These are phyloP conservation scores for Solanum sejunctum DNA, from an alignment of 257 asterid species.

Conservation along the genomic window DNA sequence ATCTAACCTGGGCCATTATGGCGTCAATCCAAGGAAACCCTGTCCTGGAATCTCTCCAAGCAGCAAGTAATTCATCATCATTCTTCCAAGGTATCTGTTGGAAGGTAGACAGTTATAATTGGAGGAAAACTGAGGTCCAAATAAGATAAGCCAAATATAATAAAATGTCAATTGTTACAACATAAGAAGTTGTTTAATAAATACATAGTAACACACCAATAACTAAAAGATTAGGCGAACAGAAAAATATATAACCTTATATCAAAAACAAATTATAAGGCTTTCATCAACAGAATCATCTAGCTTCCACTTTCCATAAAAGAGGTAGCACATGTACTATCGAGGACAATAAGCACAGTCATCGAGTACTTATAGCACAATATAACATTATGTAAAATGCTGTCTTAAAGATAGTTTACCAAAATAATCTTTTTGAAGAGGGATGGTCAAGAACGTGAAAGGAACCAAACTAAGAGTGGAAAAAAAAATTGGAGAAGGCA, in stretches of 20 bases:
- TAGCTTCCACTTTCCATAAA: background rate
- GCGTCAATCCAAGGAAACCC: conserved; percentile 99
- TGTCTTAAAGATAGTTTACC: background rate
- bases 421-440: background rate
- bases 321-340: background rate
- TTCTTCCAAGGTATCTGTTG: conserved; percentile 84
- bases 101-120: background rate
- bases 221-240: background rate
- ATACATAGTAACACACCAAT: background rate
- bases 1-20: conserved; percentile 83
- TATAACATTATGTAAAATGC: background rate
- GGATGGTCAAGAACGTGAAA: background rate
- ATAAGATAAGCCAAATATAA: background rate
- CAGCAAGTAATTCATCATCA: conserved; percentile 55
- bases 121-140: background rate
- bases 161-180: background rate
- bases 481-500: background rate
- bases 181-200: background rate
- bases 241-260: background rate
- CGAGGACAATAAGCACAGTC: background rate
- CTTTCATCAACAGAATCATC: background rate
- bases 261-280: background rate
- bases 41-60: conserved; percentile 94
- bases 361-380: background rate
- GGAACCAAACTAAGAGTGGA: background rate